These are phyloP conservation scores for Saprolegnia parasitica DNA, from an alignment of 352 stramenopile species.

Conservation along the genomic window DNA sequence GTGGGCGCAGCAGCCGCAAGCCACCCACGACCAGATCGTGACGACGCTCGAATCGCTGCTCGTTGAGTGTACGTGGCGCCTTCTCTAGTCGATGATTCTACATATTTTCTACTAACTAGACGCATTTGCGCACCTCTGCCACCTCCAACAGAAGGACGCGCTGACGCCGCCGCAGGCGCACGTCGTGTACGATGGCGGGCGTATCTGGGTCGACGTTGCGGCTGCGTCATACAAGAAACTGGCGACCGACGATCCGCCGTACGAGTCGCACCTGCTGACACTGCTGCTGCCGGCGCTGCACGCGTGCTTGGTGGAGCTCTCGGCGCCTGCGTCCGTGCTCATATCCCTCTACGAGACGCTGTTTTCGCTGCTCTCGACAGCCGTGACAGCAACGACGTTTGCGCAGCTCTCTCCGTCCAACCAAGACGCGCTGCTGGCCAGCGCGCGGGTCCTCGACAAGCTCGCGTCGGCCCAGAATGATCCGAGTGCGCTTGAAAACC, in stretches of 20 bases:
- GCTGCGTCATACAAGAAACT: background rate
- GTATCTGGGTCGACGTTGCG: constrained; percentile 13
- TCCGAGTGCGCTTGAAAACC: constrained; percentile 4
- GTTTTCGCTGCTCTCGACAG: background rate
- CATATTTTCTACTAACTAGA: background rate
- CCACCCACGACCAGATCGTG: background rate
- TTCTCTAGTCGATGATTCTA: background rate
- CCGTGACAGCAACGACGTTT: background rate
- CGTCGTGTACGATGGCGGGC: constrained; percentile 14
- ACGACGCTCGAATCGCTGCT: background rate
- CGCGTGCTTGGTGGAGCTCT: background rate
- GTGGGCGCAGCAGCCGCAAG: background rate
- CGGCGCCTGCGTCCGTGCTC: background rate
- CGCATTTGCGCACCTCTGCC: background rate
- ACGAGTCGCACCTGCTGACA: constrained; percentile 1
- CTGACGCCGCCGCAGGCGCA: background rate
- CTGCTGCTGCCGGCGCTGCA: constrained; percentile 4
- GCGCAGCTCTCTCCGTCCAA: background rate
- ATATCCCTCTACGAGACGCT: background rate
- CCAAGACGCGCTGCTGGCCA: background rate
- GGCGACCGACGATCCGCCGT: background rate
- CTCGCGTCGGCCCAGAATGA: background rate
- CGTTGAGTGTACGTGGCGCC: background rate
- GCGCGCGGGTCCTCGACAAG: constrained; percentile 14
- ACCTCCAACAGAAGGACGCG: background rate